Base-by-base conservation (phyloP, 306 rosid genomes). In the Lablab purpureus region DNA sequence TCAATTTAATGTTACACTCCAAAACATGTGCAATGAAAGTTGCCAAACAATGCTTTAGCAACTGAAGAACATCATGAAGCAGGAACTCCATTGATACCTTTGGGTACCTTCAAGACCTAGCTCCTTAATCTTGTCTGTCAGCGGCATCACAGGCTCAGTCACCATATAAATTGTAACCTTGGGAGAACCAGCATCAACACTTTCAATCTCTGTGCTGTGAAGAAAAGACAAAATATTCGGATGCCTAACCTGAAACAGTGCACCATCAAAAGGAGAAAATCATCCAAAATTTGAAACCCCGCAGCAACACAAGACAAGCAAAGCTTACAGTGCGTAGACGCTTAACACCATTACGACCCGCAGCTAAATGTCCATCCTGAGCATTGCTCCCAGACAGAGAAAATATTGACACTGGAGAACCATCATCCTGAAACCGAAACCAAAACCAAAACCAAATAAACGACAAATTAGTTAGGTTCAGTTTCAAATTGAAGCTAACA, bases 141-240 rank as follows among this genome's bases (percentile, higher is more conserved):
- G 84, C 19, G 94, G 98, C 91, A 93, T 87, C 56, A 93, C 98
- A 76, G 99, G 98, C 85, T 96, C 99, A 4, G 98, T 96, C 47
- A 96, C 99, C 80, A 96, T 91, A 83, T 96, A 93, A 77, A 96
- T 93, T 0, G 92, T 91, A 65, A 91, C 90, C 93, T 93, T 96
- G 41, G 93, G 12, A 56, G 94, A 67, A 81, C 93, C 85, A 13
- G 85, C 91, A 12, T 93, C 99, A 60, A 69, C 28, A 74, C 90
- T 84, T 83, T 93, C 99, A 5, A 85, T 71, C 89, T 96, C 98
- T 0, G 97, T 87, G 82, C 99, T 93, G 58, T 96, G 98, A 71
- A 96, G 99, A 90, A 96, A 96, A 19, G 99, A 91, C 81, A 96
- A 84, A 79, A 96, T 93, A 87, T 96, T 96, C 71, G 98, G 99